These are phyloP conservation scores for Suhomyces kunorum DNA, from an alignment of 1,139 yeast species.

Conservation along the genomic window DNA sequence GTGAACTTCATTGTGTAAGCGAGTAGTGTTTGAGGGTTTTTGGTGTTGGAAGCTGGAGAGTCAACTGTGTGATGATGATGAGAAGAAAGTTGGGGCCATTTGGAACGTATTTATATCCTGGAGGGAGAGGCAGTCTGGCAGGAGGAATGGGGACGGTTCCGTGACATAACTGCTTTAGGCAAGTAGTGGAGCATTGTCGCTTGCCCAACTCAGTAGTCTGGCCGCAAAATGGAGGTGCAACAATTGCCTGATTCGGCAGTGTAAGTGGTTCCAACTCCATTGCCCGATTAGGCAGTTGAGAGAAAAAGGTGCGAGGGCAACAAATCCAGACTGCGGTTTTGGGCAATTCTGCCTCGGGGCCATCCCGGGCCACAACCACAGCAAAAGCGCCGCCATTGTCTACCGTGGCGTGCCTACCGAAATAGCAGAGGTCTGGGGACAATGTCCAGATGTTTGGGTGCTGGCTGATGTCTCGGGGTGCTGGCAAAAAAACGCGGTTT, in stretches of 20 bases:
- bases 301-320: background rate
- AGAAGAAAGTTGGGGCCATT: slow-evolving; percentile 3
- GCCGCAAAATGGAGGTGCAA: slow-evolving; percentile 7
- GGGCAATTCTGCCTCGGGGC: background rate
- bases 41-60: slow-evolving; percentile 3
- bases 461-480: too few species aligned
- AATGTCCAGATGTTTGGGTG: too few species aligned
- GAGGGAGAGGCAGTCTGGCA: background rate
- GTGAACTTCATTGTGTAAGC: slow-evolving; percentile 42
- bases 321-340: background rate
- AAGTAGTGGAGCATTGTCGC: slow-evolving; percentile 8
- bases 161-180: slow-evolving; percentile 13
- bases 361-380: background rate
- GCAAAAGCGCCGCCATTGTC: too few species aligned
- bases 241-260: slow-evolving; percentile 15
- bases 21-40: slow-evolving; percentile 5
- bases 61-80: slow-evolving; percentile 12
- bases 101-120: slow-evolving; percentile 9
- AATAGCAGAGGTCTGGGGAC: background rate
- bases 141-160: too few species aligned
- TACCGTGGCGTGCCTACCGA: background rate
- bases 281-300: slow-evolving; percentile 16
- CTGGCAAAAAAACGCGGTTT: too few species aligned
- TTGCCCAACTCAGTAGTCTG: slow-evolving; percentile 10
- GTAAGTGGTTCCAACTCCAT: slow-evolving; percentile 12